Evolutionary conservation across 768 basidiomycete species (phyloP), one percentile per base, ranked within the genome.

Genomic region (Trametes cinnabarina): DNA sequence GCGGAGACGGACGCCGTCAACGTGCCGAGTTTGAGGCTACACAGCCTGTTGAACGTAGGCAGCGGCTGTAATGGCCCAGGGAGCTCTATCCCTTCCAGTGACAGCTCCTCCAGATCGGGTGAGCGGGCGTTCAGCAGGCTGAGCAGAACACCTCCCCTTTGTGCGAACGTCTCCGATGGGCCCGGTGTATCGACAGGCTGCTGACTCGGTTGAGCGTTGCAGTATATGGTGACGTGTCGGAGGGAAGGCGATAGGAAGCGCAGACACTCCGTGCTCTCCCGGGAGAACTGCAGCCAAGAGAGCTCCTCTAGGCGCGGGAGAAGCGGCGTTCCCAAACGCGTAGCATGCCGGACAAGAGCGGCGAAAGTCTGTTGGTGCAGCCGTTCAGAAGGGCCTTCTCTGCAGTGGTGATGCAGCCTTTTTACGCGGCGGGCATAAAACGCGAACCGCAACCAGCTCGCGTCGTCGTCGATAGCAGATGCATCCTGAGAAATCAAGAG

Each of bases 241-340:
- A 60, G 42, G 9, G 58, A 50, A 3, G 52, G 58, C 2, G 58
- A 49, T 14, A 55, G 3, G 47, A 60, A 60, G 40, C 43, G 58
- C 6, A 50, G 40, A 28, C 48, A 60, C 6, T 42, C 47, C 25
- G 47, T 39, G 30, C 46, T 14, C 37, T 55, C 54, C 12, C 34
- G 42, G 4, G 52, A 55, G 15, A 39, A 60, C 37, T 60, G 58
- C 23, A 60, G 47, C 58, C 58, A 60, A 4, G 58, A 55, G 11
- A 60, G 52, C 37, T 60, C 58, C n/a, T 60, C 47, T 8, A 60
- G 58, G 10, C 42, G 47, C 12, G 58, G 58, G 10, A 60, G 47
- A 4, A 60, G 47, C 8, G 52, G 39, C 34, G 41, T 34, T 12
- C 53, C 52, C 7, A 30, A 7, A 11, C 34, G 48, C 19, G 47